phyloP scores from a whole-genome alignment of 768 basidiomycete genomes.

The Phlegmacium glaucopus region DNA sequence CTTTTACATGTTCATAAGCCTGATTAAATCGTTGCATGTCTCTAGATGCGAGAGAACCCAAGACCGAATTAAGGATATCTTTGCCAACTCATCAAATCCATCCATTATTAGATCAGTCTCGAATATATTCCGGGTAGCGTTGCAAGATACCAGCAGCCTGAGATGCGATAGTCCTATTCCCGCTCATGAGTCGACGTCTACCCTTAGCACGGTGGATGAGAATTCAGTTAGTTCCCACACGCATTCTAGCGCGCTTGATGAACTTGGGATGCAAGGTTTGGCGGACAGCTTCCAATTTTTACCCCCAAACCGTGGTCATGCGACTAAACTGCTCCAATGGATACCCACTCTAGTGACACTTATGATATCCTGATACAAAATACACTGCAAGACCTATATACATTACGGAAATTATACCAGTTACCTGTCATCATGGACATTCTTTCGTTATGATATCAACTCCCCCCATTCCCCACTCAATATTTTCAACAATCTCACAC shows the following conservation, averaged over 20 bases:
- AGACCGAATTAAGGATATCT: slow-evolving; percentile 70
- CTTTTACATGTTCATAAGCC: not conserved
- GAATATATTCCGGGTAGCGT: slow-evolving; percentile 69
- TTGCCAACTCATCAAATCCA: slow-evolving; percentile 69
- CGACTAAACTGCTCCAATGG: slow-evolving; percentile 70
- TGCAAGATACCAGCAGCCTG: slow-evolving; percentile 52
- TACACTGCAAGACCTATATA: too few species aligned
- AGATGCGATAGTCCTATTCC: slow-evolving; percentile 23
- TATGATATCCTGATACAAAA: slow-evolving; percentile 27
- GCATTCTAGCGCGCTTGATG: slow-evolving; percentile 62
- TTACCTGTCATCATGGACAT: too few species aligned
- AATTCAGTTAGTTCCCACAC: slow-evolving; percentile 41
- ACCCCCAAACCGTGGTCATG: slow-evolving; percentile 47
- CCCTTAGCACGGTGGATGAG: slow-evolving; percentile 63
- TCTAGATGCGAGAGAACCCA: slow-evolving; percentile 71
- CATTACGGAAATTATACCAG: too few species aligned
- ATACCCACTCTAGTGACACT: slow-evolving; percentile 49
- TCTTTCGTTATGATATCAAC: too few species aligned
- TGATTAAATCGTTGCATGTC: slow-evolving; percentile 4
- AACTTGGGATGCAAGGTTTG: slow-evolving; percentile 70
- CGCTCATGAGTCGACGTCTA: slow-evolving; percentile 57
- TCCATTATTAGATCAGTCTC: slow-evolving; percentile 68
- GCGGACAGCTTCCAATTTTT: slow-evolving; percentile 73
- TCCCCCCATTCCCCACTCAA: slow-evolving; percentile 1
- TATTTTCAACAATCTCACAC: not conserved